Evolutionary conservation across 2,329 filamentous ascomycete species (phyloP).

Genomic region (Chaetomiaceae sp.): DNA sequence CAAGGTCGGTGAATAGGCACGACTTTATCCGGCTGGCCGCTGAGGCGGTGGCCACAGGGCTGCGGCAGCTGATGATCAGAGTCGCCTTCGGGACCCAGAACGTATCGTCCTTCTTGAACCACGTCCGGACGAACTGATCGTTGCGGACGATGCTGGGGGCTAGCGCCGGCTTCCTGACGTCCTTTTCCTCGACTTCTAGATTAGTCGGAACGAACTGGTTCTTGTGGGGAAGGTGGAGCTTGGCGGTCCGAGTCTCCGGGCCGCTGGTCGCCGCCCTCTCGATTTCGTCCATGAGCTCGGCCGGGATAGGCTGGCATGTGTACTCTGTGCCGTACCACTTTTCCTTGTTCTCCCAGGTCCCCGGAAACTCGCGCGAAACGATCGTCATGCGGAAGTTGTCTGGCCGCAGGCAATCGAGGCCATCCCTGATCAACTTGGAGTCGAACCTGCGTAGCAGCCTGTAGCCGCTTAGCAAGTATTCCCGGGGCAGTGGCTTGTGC

Average conservation of each 20-base stretch:
- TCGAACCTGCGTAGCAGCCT: constrained; percentile 75
- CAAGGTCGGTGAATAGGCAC: constrained; percentile 74
- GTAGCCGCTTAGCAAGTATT: constrained; percentile 79
- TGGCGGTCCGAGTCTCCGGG: constrained; percentile 53
- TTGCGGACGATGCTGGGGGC: constrained; percentile 79
- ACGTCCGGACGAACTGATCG: constrained; percentile 71
- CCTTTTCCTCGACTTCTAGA: constrained; percentile 90
- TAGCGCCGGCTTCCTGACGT: constrained; percentile 67
- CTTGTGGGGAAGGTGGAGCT: constrained; percentile 79
- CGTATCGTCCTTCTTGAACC: constrained; percentile 98
- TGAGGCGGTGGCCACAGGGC: constrained; percentile 70
- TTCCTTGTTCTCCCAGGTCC: constrained; percentile 80
- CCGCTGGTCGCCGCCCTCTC: constrained; percentile 55
- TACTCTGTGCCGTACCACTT: constrained; percentile 99
- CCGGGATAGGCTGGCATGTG: constrained; percentile 70
- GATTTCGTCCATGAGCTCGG: constrained; percentile 67
- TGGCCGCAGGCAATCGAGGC: constrained; percentile 66
- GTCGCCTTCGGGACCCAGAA: constrained; percentile 98
- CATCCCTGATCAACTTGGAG: constrained; percentile 65
- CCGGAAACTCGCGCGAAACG: constrained; percentile 76
- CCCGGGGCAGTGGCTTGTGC: constrained; percentile 82
- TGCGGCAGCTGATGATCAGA: constrained; percentile 72
- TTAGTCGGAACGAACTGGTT: constrained; percentile 96
- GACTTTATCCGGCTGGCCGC: constrained; percentile 73
- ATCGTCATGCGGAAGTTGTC: constrained; percentile 87